A percentile compares a stretch with the other conserved stretches of the same genome.
These are phyloP conservation scores for Castanea crenata DNA, from an alignment of 306 rosid species.

Conservation along the genomic window DNA sequence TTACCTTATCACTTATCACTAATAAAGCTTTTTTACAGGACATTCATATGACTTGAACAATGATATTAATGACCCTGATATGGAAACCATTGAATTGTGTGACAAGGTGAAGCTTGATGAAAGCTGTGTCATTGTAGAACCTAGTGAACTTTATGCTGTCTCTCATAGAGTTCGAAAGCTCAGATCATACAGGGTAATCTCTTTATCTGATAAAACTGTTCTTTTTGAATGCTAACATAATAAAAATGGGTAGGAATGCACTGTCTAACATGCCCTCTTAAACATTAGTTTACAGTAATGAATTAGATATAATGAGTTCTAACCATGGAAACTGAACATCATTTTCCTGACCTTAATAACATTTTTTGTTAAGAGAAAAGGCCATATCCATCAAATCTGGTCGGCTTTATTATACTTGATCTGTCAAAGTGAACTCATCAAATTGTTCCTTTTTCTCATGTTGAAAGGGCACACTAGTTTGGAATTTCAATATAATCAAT, in stretches of 20 bases:
- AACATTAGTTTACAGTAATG: neutral
- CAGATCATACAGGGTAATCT: conserved; percentile 73
- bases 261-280: neutral
- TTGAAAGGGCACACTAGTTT: neutral
- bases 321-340: neutral
- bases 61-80: conserved; percentile 27
- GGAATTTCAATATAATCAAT: neutral
- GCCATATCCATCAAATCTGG: neutral
- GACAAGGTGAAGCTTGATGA: conserved; percentile 45
- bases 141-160: conserved; percentile 49
- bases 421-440: neutral
- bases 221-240: neutral
- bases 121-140: conserved; percentile 51
- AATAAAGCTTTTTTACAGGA: conserved; percentile 24
- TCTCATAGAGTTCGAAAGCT: conserved; percentile 58
- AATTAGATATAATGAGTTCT: neutral
- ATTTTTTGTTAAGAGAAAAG: neutral
- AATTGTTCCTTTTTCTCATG: neutral
- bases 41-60: conserved; percentile 29
- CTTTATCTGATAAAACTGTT: neutral
- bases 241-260: neutral
- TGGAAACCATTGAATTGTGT: conserved; percentile 61
- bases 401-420: neutral
- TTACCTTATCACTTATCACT: conserved; percentile 9
- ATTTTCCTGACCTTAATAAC: neutral